A percentile compares a stretch with the other conserved stretches of the same genome.
phyloP scores from a whole-genome alignment of 2,329 filamentous ascomycete species.

The Cladorrhinum sp. region DNA sequence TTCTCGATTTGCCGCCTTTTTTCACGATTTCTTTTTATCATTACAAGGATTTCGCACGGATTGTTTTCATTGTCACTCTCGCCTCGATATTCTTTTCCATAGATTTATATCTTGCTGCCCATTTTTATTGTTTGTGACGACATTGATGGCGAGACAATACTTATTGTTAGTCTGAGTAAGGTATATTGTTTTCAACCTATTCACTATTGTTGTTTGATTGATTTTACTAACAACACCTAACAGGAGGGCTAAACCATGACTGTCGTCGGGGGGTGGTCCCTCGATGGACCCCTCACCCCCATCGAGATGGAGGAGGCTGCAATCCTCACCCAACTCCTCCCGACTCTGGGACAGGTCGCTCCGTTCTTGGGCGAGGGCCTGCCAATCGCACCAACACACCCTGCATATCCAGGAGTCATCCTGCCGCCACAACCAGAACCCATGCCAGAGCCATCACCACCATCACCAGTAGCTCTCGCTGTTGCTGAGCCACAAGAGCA shows the following conservation, averaged over 20 bases:
- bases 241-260: neutral
- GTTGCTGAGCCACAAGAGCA: no score
- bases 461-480: neutral
- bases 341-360: neutral
- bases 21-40: no score
- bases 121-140: neutral
- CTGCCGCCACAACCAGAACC: no score
- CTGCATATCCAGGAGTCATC: neutral
- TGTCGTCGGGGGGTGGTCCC: neutral
- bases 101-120: no score
- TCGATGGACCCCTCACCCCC: neutral
- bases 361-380: neutral
- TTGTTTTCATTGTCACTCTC: neutral
- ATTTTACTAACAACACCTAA: neutral
- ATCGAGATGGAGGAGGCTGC: neutral
- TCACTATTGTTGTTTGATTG: neutral
- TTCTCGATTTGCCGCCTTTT: no score
- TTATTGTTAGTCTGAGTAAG: neutral
- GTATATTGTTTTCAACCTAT: neutral
- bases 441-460: neutral
- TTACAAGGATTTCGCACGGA: no score
- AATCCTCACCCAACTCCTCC: neutral
- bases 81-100: no score
- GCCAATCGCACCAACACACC: neutral
- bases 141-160: neutral